Base-by-base conservation (phyloP, 2,329 filamentous ascomycete species). In the Moelleriella libera region DNA sequence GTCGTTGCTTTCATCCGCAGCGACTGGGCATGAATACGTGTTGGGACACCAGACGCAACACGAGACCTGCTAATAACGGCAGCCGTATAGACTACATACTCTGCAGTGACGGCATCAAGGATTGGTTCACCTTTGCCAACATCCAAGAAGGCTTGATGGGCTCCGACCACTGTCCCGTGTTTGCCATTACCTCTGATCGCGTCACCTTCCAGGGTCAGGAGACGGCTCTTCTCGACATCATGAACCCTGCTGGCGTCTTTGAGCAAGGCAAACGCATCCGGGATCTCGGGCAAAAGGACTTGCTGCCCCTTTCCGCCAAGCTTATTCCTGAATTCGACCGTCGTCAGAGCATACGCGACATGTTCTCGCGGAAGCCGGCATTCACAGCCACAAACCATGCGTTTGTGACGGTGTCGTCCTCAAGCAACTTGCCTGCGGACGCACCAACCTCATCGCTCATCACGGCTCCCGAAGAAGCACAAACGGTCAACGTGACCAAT, bases 151-250 rank as follows among this genome's bases (percentile, higher is more conserved):
- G 89, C 0, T 68, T 97, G 28, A 83, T 94, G 75, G 92, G 92
- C 0, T 97, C 90, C 1, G 92, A 98, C 59, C 92, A 98, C 63
- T 98, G 92, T 57, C 92, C 92, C 0, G 90, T 97, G 1, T 97
- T 84, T 61, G 88, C 82, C 1, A 73, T 76, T 2, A 70, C 94
- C 29, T 78, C 81, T 14, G 78, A 89, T 37, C 68, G 58, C 2
- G 76, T 95, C 2, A 57, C 58, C 0, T 54, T 75, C 5, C 63
- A 71, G 11, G 74, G 68, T 1, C 57, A 68, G 43, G 63, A 76
- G 43, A 60, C 74, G 3, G 62, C 80, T 54, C 68, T 88, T 3
- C 63, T 72, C 30, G 88, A 96, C 58, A 62, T 92, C 45, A 77
- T 96, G 74, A 96, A 92, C 54, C 83, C 85, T 0, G 59, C 70